These are phyloP conservation scores for Knufia fluminis DNA, from an alignment of 2,329 filamentous ascomycete species.

Conservation along the genomic window DNA sequence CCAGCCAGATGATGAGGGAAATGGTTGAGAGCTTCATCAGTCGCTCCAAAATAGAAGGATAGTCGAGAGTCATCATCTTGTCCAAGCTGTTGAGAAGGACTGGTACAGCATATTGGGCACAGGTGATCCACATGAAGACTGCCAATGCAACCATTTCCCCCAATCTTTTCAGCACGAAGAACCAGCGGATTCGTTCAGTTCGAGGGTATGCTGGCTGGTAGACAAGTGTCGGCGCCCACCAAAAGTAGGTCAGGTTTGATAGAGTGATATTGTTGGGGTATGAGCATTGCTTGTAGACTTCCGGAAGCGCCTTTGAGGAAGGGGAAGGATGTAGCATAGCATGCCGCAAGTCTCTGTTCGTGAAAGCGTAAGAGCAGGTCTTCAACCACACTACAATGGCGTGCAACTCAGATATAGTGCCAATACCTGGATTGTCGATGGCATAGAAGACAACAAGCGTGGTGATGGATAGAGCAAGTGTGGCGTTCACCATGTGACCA, in stretches of 20 bases:
- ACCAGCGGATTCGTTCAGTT: conserved; percentile 70
- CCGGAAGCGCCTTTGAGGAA: conserved; percentile 58
- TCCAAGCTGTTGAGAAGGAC: conserved; percentile 81
- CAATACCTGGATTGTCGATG: conserved; percentile 88
- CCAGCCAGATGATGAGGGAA: conserved; percentile 90
- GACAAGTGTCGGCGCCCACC: conserved; percentile 92
- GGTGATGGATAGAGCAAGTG: conserved; percentile 68
- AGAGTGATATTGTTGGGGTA: conserved; percentile 90
- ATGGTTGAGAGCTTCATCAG: conserved; percentile 94
- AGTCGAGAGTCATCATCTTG: conserved; percentile 71
- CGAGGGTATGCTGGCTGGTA: conserved; percentile 96
- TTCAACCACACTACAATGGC: conserved; percentile 95
- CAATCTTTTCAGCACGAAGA: conserved; percentile 75
- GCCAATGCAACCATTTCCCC: conserved; percentile 67
- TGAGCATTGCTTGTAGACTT: conserved; percentile 71
- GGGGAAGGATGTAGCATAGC: conserved; percentile 74
- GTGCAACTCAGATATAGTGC: conserved; percentile 81
- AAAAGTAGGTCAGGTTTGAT: conserved; percentile 84
- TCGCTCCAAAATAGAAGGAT: conserved; percentile 75
- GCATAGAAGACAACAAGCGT: conserved; percentile 81
- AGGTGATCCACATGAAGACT: conserved; percentile 91
- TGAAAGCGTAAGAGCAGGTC: conserved; percentile 89
- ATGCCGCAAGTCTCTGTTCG: conserved; percentile 88
- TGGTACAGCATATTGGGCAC: conserved; percentile 87
- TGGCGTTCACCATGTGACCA: conserved; percentile 74